A percentile compares a stretch with the other conserved stretches of the same genome.
phyloP scores from a whole-genome alignment of 192 early-diverging fungal genomes.

The Glomus cerebriforme region DNA sequence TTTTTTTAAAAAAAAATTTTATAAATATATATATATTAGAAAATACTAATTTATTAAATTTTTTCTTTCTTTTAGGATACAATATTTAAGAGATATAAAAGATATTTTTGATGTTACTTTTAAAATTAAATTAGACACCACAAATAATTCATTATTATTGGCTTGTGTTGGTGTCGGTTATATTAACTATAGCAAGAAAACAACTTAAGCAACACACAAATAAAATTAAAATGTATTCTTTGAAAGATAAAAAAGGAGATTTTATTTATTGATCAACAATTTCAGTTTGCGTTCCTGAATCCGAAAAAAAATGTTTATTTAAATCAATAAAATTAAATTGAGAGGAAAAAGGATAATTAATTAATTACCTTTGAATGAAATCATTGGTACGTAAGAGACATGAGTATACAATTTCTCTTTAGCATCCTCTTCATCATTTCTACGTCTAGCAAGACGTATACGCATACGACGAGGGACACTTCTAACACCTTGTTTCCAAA shows the following conservation, averaged over 20 bases:
- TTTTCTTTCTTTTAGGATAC: slow-evolving; percentile 59
- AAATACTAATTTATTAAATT: not conserved
- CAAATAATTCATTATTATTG: slow-evolving; percentile 64
- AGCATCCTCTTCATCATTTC: slow-evolving; percentile 96
- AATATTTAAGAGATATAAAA: slow-evolving; percentile 88
- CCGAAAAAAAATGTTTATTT: not conserved
- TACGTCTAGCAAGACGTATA: slow-evolving; percentile 90
- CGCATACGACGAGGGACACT: slow-evolving; percentile 93
- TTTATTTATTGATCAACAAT: slow-evolving; percentile 13
- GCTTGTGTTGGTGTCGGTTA: slow-evolving; percentile 90
- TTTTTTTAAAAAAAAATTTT: not conserved
- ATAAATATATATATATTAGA: not conserved
- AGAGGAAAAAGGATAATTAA: no score
- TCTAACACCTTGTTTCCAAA: slow-evolving; percentile 96
- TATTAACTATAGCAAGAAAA: slow-evolving; percentile 89
- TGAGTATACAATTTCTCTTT: slow-evolving; percentile 97
- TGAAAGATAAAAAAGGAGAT: not conserved
- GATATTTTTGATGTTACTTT: slow-evolving; percentile 89
- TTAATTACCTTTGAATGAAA: slow-evolving; percentile 81
- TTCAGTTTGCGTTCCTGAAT: slow-evolving; percentile 2
- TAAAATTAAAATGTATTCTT: not conserved
- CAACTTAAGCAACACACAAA: slow-evolving; percentile 49
- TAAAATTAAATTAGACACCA: slow-evolving; percentile 83
- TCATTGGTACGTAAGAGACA: slow-evolving; percentile 85
- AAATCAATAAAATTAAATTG: no score